Conservation (phyloP, 441 rosid species). For the Gossypium gossypioides region DNA sequence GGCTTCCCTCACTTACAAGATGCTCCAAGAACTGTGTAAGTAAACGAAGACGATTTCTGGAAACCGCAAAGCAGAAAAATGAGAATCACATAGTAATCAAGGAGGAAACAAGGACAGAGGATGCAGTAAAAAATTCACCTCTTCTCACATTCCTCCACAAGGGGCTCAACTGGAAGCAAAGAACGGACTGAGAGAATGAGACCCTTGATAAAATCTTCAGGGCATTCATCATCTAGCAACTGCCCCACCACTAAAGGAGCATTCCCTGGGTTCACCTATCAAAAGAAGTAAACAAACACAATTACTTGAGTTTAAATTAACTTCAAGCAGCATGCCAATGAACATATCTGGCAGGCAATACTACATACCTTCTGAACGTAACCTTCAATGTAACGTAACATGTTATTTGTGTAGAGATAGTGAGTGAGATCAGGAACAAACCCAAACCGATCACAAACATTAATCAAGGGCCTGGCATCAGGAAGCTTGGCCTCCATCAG, state of each 20-base stretch:
- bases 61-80: constrained; percentile 10
- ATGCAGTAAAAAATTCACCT: constrained; percentile 38
- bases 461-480: constrained; percentile 79
- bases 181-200: constrained; percentile 95
- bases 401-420: constrained; percentile 92
- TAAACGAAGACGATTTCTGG: constrained; percentile 94
- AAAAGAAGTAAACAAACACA: constrained; percentile 16
- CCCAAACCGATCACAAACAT: constrained; percentile 97
- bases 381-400: constrained; percentile 98
- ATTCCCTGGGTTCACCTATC: constrained; percentile 74
- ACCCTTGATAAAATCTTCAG: constrained; percentile 82
- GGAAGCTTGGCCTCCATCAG: constrained; percentile 93
- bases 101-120: constrained; percentile 6
- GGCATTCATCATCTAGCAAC: constrained; percentile 81
- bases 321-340: neutral
- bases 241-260: constrained; percentile 87
- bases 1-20: constrained; percentile 99
- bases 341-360: neutral
- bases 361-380: constrained; percentile 86
- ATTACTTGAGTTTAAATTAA: neutral
- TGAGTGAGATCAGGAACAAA: constrained; percentile 96
- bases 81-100: constrained; percentile 12
- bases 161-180: constrained; percentile 94
- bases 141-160: constrained; percentile 95
- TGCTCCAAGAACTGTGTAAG: constrained; percentile 99